Percentiles rank a stretch among this genome's conserved stretches.
Conservation (phyloP, 1,139 yeast genomes). For the Pichiaceae sp. region DNA sequence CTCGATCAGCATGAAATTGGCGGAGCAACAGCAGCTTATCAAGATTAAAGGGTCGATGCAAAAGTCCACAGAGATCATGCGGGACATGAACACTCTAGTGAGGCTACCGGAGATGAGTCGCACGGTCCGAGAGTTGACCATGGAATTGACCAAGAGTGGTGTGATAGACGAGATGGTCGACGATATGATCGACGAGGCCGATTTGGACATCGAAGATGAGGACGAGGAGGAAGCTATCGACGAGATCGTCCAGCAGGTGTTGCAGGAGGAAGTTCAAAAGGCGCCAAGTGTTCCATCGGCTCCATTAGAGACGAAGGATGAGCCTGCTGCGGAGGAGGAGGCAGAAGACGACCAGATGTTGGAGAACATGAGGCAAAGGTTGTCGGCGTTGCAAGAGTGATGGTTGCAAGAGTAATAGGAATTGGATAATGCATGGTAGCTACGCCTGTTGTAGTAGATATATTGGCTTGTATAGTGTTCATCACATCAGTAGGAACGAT, state of each 20-base stretch:
- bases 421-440: not conserved
- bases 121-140: constrained; percentile 81
- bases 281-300: constrained; percentile 31
- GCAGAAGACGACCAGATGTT: constrained; percentile 70
- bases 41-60: constrained; percentile 80
- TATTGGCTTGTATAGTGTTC: not conserved
- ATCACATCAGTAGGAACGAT: not conserved
- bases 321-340: constrained; percentile 19
- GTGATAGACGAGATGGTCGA: constrained; percentile 93
- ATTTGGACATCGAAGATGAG: constrained; percentile 57
- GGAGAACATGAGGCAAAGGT: constrained; percentile 75
- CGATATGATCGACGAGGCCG: constrained; percentile 75
- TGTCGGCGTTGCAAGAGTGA: constrained; percentile 74
- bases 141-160: constrained; percentile 86
- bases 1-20: constrained; percentile 79
- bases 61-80: constrained; percentile 75
- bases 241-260: constrained; percentile 43
- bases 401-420: too few species aligned
- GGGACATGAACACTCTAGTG: constrained; percentile 75
- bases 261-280: constrained; percentile 25
- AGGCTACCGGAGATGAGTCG: constrained; percentile 72
- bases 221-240: constrained; percentile 58
- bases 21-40: constrained; percentile 84
- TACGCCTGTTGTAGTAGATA: too few species aligned
- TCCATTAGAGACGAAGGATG: constrained; percentile 30